Conservation (phyloP, 1,139 yeast species). For the Zhuliangozyma blackwelliae region DNA sequence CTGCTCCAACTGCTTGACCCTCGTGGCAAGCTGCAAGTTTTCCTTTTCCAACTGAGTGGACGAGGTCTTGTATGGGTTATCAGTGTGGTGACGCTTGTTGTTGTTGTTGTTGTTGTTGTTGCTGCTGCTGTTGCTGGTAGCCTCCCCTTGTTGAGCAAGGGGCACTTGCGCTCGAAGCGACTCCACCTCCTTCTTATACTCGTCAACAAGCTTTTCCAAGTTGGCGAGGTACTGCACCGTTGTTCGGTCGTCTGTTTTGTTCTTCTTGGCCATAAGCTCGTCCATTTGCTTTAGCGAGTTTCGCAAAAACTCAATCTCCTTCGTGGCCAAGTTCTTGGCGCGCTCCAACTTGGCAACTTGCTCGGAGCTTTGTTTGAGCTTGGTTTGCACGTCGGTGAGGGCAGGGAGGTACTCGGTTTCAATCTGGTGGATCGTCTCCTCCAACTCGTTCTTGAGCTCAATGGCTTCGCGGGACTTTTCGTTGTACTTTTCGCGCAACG, state of each 20-base stretch:
- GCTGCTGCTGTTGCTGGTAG: constrained; percentile 7
- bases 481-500: constrained; percentile 35
- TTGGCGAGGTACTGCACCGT: constrained; percentile 37
- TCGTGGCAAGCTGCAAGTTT: constrained; percentile 36
- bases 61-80: constrained; percentile 14
- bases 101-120: constrained; percentile 17
- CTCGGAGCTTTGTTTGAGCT: constrained; percentile 18
- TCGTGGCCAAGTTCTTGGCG: constrained; percentile 50
- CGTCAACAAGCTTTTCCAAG: constrained; percentile 51
- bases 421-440: constrained; percentile 7
- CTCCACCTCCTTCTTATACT: constrained; percentile 52
- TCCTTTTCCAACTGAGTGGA: constrained; percentile 38
- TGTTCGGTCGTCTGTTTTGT: constrained; percentile 14
- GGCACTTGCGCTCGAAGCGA: constrained; percentile 29
- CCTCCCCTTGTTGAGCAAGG: too few relatives aligned
- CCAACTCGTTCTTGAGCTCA: constrained; percentile 21
- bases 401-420: constrained; percentile 16
- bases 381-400: constrained; percentile 12
- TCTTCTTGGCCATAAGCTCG: constrained; percentile 18
- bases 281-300: constrained; percentile 36
- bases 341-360: constrained; percentile 44
- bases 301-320: constrained; percentile 59
- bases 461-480: constrained; percentile 8
- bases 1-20: constrained; percentile 28
- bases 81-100: constrained; percentile 23